Conservation (phyloP, 208 protist genomes). For the Vickermania ingenoplastis region DNA sequence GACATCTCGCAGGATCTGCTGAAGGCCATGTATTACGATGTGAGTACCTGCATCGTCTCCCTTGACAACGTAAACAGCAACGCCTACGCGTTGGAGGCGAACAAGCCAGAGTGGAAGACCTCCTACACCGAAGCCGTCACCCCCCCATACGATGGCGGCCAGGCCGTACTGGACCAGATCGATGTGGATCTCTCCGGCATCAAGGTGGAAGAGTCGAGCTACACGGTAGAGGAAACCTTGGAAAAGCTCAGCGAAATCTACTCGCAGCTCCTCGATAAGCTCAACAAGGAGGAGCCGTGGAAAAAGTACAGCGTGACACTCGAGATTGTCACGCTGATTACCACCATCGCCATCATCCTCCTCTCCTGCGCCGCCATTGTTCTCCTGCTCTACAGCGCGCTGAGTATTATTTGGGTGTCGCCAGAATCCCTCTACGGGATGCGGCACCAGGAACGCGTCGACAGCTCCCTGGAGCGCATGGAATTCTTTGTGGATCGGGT, state of each 20-base stretch:
- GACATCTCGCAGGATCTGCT: background rate
- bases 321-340: background rate
- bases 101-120: background rate
- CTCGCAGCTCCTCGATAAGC: background rate
- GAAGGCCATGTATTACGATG: background rate
- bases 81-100: background rate
- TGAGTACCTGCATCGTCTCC: background rate
- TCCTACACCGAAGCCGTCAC: background rate
- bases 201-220: background rate
- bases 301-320: background rate
- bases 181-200: background rate
- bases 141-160: background rate
- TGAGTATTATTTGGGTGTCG: background rate
- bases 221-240: background rate
- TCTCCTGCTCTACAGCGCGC: background rate
- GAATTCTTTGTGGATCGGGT: slow-evolving; percentile 6
- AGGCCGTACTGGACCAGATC: background rate
- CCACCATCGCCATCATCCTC: background rate
- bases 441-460: background rate
- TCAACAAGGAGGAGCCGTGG: background rate
- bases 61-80: background rate
- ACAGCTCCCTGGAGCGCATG: slow-evolving; percentile 5
- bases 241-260: background rate
- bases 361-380: background rate
- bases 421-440: background rate